A percentile compares a stretch with the other conserved stretches of the same genome.
phyloP scores from a whole-genome alignment of 2,329 filamentous ascomycete species.

The Trichoderma sp. region DNA sequence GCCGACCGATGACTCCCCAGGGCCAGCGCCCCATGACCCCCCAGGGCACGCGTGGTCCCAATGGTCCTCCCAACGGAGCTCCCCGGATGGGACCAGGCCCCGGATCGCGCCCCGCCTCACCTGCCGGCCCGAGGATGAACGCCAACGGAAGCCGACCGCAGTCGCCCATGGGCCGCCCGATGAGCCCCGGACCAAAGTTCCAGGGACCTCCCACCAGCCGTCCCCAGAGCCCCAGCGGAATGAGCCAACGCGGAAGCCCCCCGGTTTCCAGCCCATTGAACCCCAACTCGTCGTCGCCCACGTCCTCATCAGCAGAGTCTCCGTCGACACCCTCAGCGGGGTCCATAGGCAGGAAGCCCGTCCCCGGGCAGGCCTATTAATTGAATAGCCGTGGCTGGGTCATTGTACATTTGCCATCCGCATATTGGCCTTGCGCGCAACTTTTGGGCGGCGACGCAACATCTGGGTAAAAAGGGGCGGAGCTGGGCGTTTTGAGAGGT shows the following conservation, averaged over 20 bases:
- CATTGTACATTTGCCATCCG: conserved; percentile 28
- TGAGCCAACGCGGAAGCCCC: conserved; percentile 47
- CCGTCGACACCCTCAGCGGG: conserved; percentile 43
- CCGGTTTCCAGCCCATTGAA: conserved; percentile 53
- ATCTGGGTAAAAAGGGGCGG: conserved; percentile 33
- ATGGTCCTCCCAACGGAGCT: conserved; percentile 48
- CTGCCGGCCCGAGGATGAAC: conserved; percentile 42
- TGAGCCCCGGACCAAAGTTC: conserved; percentile 47
- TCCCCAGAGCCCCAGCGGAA: conserved; percentile 48
- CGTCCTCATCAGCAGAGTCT: conserved; percentile 34
- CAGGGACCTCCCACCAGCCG: conserved; percentile 40
- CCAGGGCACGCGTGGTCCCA: conserved; percentile 41
- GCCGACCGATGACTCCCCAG: conserved; percentile 38
- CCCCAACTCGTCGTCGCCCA: conserved; percentile 35
- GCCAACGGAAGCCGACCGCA: conserved; percentile 34
- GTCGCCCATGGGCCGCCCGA: conserved; percentile 42
- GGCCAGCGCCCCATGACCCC: conserved; percentile 45
- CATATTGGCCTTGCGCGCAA: conserved; percentile 27
- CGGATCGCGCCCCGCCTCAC: conserved; percentile 48
- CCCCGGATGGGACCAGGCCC: conserved; percentile 37
- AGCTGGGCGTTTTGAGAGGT: conserved; percentile 39
- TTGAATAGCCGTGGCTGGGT: neutral
- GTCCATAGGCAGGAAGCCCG: conserved; percentile 57
- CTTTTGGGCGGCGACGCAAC: conserved; percentile 28
- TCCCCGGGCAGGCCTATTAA: conserved; percentile 57